Conservation (phyloP, 73 alveolate genomes). For the Blepharisma japonicum region DNA sequence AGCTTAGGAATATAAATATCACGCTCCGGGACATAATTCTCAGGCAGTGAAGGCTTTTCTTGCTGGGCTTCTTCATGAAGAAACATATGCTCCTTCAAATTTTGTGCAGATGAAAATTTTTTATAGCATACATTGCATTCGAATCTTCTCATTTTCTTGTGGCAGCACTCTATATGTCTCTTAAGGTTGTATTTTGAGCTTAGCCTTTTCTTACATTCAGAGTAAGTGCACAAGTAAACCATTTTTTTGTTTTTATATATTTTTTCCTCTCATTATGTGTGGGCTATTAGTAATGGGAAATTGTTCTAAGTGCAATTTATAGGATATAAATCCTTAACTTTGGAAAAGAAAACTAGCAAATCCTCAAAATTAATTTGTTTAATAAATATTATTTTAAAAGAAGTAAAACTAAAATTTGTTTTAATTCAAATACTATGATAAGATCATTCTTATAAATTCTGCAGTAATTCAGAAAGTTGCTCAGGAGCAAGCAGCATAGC, state of each 20-base stretch:
- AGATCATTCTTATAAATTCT: neutral
- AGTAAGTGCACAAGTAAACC: conserved; percentile 17
- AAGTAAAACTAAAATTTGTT: no score
- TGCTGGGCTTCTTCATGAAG: neutral
- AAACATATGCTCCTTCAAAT: conserved; percentile 19
- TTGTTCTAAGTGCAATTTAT: no score
- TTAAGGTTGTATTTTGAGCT: conserved; percentile 22
- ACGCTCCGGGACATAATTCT: no score
- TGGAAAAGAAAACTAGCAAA: no score
- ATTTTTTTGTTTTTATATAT: neutral
- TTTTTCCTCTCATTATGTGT: no score
- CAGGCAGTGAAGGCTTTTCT: no score
- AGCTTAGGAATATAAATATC: no score
- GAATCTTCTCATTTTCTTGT: conserved; percentile 11
- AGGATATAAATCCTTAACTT: no score
- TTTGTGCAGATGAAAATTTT: conserved; percentile 23
- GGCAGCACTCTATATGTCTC: conserved; percentile 1
- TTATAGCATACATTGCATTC: conserved; percentile 21
- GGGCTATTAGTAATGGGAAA: no score
- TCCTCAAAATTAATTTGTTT: no score
- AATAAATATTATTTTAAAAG: no score
- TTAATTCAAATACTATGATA: no score
- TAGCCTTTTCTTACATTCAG: conserved; percentile 21
- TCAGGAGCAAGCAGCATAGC: conserved; percentile 20
- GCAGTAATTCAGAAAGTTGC: conserved; percentile 15